Evolutionary conservation across 148 eudicot genomes (phyloP).

Genomic region (Rhododendron kiyosumense): DNA sequence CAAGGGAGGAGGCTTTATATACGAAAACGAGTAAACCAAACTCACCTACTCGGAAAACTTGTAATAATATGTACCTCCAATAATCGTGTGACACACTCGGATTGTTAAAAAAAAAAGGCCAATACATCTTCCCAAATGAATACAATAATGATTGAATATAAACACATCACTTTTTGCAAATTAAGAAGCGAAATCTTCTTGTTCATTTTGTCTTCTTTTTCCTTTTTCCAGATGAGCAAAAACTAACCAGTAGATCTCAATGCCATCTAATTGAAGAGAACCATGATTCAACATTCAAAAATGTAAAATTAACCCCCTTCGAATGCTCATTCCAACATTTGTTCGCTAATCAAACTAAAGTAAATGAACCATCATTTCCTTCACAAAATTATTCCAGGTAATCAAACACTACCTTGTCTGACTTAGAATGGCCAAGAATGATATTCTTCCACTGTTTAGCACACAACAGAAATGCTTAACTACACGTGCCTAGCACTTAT

Average conservation of each 20-base stretch:
- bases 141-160: neutral
- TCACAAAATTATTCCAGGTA: neutral
- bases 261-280: neutral
- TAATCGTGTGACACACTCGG: neutral
- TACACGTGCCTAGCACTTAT: neutral
- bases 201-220: neutral
- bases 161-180: neutral
- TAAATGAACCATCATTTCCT: neutral
- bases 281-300: neutral
- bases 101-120: neutral
- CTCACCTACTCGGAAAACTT: neutral
- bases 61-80: neutral
- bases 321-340: neutral
- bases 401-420: neutral
- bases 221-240: neutral
- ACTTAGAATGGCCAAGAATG: neutral
- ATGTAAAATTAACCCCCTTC: neutral
- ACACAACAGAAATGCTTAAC: neutral
- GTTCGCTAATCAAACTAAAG: neutral
- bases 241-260: neutral
- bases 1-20: neutral
- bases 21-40: neutral
- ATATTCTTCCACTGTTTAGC: neutral
- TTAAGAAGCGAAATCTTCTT: neutral
- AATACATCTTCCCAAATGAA: neutral